Conservation (phyloP, 176 grass and related monocot genomes). For the Oryza punctata region DNA sequence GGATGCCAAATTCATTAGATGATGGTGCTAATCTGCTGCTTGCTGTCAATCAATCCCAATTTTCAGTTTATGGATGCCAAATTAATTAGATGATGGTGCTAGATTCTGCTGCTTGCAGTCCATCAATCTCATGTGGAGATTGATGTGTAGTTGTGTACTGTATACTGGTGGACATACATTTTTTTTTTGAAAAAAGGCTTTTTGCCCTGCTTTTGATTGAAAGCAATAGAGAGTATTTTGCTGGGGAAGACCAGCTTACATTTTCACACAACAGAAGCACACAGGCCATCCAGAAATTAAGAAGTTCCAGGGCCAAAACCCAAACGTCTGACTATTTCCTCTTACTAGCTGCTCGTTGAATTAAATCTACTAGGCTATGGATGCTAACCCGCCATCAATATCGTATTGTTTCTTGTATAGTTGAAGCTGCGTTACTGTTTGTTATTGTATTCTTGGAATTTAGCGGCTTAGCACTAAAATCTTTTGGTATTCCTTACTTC, state of each 20-base stretch:
- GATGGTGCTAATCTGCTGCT: constrained; percentile 5
- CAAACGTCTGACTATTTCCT: too few species aligned
- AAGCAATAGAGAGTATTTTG: too few species aligned
- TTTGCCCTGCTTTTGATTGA: too few species aligned
- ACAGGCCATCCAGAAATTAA: too few species aligned
- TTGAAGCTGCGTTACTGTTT: background rate
- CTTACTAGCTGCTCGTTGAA: constrained; percentile 19
- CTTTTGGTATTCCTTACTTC: constrained; percentile 29
- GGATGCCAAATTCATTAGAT: constrained; percentile 15
- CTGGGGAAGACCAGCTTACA: too few species aligned
- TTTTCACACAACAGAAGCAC: too few species aligned
- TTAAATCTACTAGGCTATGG: constrained; percentile 13
- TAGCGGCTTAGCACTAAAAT: background rate
- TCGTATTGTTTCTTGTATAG: constrained; percentile 16
- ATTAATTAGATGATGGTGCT: constrained; percentile 1
- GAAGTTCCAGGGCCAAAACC: too few species aligned
- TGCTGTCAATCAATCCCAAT: constrained; percentile 2
- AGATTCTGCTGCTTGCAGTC: constrained; percentile 2
- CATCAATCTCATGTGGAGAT: background rate
- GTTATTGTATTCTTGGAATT: constrained; percentile 28
- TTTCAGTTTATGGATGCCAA: constrained; percentile 20
- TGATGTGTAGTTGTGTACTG: constrained; percentile 1
- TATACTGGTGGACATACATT: background rate
- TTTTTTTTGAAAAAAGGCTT: too few species aligned
- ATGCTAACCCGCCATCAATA: constrained; percentile 12